Conservation (phyloP, 179 eudicot species). For the Heliamphora ciliata region DNA sequence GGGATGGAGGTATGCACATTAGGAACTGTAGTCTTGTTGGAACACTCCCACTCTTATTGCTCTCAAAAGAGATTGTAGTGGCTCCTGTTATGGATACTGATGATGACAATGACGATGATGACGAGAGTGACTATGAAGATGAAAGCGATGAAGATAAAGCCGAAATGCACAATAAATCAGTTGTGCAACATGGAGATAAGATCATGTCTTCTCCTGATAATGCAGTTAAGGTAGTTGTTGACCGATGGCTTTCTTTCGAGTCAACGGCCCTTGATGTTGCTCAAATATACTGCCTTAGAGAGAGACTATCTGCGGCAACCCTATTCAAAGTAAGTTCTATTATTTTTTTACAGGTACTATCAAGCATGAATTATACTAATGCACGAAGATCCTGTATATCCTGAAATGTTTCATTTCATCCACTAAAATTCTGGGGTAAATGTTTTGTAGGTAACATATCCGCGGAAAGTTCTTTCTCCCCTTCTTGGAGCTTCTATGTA, state of each 20-base stretch:
- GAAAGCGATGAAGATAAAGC: constrained; percentile 31
- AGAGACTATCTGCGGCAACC: constrained; percentile 74
- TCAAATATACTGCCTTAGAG: constrained; percentile 89
- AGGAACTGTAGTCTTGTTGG: constrained; percentile 56
- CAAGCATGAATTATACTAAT: neutral
- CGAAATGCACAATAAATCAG: constrained; percentile 22
- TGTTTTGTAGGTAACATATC: constrained; percentile 49
- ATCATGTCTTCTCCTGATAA: constrained; percentile 77
- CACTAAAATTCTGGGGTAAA: neutral
- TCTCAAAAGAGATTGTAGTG: constrained; percentile 72
- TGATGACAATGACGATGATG: constrained; percentile 22
- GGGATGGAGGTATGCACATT: constrained; percentile 57
- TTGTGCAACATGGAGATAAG: constrained; percentile 29
- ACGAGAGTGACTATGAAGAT: constrained; percentile 31
- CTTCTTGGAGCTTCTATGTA: constrained; percentile 51
- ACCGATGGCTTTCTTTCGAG: constrained; percentile 75
- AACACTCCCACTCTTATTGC: constrained; percentile 56
- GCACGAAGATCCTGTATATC: neutral
- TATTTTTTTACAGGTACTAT: neutral
- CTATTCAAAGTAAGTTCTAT: constrained; percentile 53
- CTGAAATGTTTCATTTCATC: neutral
- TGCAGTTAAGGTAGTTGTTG: constrained; percentile 58
- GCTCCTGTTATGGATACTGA: constrained; percentile 44
- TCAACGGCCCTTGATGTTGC: constrained; percentile 85
- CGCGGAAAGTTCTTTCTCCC: constrained; percentile 55